phyloP scores from a whole-genome alignment of 2,329 filamentous ascomycete genomes.

The Ascochyta pisi region DNA sequence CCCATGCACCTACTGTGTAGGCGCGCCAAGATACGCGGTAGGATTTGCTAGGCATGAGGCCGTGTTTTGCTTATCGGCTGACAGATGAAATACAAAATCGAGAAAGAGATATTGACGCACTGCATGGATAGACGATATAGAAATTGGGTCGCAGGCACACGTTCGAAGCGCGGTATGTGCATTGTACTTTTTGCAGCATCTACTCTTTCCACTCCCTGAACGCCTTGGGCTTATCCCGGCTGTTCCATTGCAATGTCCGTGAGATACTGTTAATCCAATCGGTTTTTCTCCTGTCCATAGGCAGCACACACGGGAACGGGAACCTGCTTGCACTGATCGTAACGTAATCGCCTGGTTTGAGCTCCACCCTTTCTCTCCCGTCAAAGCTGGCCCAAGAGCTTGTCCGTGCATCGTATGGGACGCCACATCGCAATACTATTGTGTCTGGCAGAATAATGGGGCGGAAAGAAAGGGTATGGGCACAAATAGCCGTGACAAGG shows the following conservation, averaged over 20 bases:
- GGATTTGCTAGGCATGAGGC: too few relatives aligned
- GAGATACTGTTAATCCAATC: constrained; percentile 86
- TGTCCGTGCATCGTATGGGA: constrained; percentile 91
- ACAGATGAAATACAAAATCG: too few relatives aligned
- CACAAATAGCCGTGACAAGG: constrained; percentile 90
- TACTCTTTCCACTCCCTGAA: constrained; percentile 43
- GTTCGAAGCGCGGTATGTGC: too few relatives aligned
- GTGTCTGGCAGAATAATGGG: constrained; percentile 98
- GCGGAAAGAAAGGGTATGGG: constrained; percentile 92
- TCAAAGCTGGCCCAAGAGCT: constrained; percentile 98
- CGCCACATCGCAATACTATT: constrained; percentile 88
- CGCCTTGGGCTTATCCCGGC: constrained; percentile 74
- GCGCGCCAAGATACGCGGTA: too few relatives aligned
- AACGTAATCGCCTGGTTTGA: constrained; percentile 80
- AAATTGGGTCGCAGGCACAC: too few relatives aligned
- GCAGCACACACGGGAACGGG: constrained; percentile 79
- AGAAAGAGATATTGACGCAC: too few relatives aligned
- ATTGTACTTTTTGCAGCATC: neutral
- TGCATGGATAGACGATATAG: too few relatives aligned
- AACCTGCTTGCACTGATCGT: constrained; percentile 82
- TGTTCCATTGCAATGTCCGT: constrained; percentile 82
- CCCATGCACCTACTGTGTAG: too few relatives aligned
- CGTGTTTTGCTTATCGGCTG: too few relatives aligned
- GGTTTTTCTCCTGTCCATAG: constrained; percentile 71
- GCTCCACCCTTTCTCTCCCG: constrained; percentile 79